A percentile compares a stretch with the other conserved stretches of the same genome.
Conservation (phyloP, 2,329 filamentous ascomycete genomes). For the Hypoxylon sp. region DNA sequence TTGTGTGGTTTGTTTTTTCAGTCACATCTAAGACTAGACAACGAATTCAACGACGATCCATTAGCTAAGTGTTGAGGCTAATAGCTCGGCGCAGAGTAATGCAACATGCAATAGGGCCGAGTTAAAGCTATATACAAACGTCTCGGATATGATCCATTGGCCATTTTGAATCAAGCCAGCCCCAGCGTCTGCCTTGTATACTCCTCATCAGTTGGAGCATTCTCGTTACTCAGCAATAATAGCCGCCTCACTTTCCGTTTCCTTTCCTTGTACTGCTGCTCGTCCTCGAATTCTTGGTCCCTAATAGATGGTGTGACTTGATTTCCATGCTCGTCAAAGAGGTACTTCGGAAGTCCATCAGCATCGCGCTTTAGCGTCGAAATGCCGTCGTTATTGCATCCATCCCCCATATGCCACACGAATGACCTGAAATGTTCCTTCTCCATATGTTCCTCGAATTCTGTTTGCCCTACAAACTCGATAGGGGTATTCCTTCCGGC, state of each 20-base stretch:
- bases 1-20: background rate
- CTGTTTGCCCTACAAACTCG: slow-evolving; percentile 45
- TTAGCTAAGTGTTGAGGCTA: slow-evolving; percentile 1
- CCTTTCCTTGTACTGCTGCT: slow-evolving; percentile 62
- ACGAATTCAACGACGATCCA: slow-evolving; percentile 7
- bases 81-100: slow-evolving; percentile 12
- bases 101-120: slow-evolving; percentile 15
- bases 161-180: slow-evolving; percentile 33
- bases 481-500: slow-evolving; percentile 43
- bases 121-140: slow-evolving; percentile 12
- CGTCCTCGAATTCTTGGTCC: slow-evolving; percentile 67
- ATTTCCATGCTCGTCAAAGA: slow-evolving; percentile 66
- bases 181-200: slow-evolving; percentile 52
- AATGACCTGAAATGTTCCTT: slow-evolving; percentile 67
- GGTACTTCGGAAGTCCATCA: slow-evolving; percentile 62
- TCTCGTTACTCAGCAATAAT: slow-evolving; percentile 61
- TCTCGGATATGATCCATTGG: background rate
- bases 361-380: slow-evolving; percentile 43
- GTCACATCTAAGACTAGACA: background rate
- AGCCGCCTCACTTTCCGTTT: slow-evolving; percentile 62
- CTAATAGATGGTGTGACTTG: slow-evolving; percentile 72
- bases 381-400: slow-evolving; percentile 63
- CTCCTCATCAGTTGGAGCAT: slow-evolving; percentile 62
- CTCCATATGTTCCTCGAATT: slow-evolving; percentile 68
- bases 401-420: slow-evolving; percentile 73